Base-by-base conservation (phyloP, 2,329 filamentous ascomycete species). In the Colletotrichum costaricense region DNA sequence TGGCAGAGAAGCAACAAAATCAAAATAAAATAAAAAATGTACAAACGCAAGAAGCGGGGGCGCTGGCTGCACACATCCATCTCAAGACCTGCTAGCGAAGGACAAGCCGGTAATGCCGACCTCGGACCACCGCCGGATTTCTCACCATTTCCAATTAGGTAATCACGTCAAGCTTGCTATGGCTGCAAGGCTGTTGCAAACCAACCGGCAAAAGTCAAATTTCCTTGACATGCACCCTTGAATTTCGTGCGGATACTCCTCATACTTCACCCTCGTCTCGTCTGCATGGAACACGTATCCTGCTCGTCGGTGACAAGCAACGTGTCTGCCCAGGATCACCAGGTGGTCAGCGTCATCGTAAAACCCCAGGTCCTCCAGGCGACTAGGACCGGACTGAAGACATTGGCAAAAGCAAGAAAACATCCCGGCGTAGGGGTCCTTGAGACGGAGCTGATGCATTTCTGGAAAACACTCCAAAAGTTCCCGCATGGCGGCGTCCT, bases 381-480 rank as follows among this genome's bases (percentile, higher is more conserved):
- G 38, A 42, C 16, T 19, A n/a, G 19, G 42, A n/a, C 42, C 42
- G 63, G 38, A 63, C 46, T 72, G 70, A 72, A 72, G 70, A 69
- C 54, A 64, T 12, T 9, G 33, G 30, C 14, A 35, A 62, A 38
- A n/a, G 14, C 5, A 19, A n/a, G 5, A 57, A 63, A 63, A 42
- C 22, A 57, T n/a, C 38, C 69, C 58, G 28, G 52, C 38, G 14
- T 59, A 69, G 30, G 26, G 66, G 46, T 55, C 35, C 42, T 59
- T n/a, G 30, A 72, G 30, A 63, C 54, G n/a, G 58, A 28, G 22
- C 67, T 54, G 42, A 42, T 28, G 46, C 56, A 22, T 16, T 57
- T 22, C 58, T 57, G 35, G 54, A 58, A 52, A 65, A 22, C 35
- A 22, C n/a, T 28, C 35, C 59, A 65, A 52, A 70, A 65, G 59